These are phyloP conservation scores for Trichosporon sp. DNA, from an alignment of 1,284 basidiomycete species.

Conservation along the genomic window DNA sequence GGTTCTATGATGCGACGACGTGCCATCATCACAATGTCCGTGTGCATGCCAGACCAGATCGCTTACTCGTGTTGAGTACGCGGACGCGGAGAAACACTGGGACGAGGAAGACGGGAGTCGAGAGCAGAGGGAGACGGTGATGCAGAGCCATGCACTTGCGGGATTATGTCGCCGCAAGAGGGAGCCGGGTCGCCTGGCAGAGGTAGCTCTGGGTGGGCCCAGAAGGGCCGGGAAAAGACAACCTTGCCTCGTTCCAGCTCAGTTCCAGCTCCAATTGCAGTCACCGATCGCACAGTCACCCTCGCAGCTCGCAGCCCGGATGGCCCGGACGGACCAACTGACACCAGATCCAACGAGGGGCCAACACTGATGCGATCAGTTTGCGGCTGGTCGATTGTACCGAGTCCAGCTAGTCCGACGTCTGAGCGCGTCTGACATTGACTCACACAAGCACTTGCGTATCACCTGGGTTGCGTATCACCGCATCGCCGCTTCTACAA, in stretches of 20 bases:
- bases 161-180: background rate
- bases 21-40: background rate
- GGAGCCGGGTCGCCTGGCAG: background rate
- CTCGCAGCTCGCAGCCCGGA: background rate
- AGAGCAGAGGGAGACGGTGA: background rate
- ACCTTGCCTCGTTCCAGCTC: background rate
- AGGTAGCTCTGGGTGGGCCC: background rate
- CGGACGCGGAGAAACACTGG: background rate
- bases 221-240: background rate
- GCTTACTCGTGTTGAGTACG: background rate
- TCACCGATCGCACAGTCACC: background rate
- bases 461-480: no score
- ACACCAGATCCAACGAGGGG: background rate
- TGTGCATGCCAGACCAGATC: background rate
- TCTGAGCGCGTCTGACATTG: background rate
- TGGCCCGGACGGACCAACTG: background rate
- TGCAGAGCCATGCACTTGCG: background rate
- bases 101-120: background rate
- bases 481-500: background rate
- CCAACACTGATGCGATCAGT: background rate
- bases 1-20: slow-evolving; percentile 14
- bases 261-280: background rate
- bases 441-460: slow-evolving; percentile 6
- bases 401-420: background rate
- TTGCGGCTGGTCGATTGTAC: background rate